Percentiles rank a stretch among this genome's conserved stretches.
These are phyloP conservation scores for Umbelopsis sp. DNA, from an alignment of 192 early-diverging fungal species.

Conservation along the genomic window DNA sequence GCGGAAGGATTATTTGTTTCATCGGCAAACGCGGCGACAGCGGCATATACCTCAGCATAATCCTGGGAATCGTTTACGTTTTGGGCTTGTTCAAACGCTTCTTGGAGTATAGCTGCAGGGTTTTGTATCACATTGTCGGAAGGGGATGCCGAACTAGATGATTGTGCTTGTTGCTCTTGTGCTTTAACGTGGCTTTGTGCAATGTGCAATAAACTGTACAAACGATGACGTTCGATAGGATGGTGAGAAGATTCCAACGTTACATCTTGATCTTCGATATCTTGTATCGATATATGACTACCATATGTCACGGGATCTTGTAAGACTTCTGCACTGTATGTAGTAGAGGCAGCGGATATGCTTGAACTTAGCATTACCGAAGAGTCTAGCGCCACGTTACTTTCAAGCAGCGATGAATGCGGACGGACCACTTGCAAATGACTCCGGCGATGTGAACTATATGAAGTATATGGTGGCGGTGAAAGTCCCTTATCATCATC, in stretches of 20 bases:
- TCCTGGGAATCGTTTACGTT: constrained; percentile 19
- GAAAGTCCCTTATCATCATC: constrained; percentile 13
- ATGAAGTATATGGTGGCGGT: constrained; percentile 6
- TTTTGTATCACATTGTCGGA: constrained; percentile 14
- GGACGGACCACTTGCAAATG: constrained; percentile 6
- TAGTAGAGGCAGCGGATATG: constrained; percentile 7
- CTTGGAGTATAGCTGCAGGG: constrained; percentile 10
- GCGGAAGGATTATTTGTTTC: constrained; percentile 21
- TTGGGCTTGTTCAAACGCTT: constrained; percentile 23
- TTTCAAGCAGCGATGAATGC: constrained; percentile 6
- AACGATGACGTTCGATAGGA: neutral
- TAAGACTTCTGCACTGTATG: neutral
- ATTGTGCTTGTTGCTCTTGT: constrained; percentile 17
- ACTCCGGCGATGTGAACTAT: neutral
- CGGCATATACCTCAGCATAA: constrained; percentile 23
- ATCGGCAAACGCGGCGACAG: constrained; percentile 1
- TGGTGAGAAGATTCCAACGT: neutral
- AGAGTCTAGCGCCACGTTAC: constrained; percentile 1
- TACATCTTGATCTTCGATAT: constrained; percentile 11
- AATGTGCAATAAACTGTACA: constrained; percentile 1
- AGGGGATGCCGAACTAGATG: constrained; percentile 4
- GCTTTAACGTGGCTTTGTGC: constrained; percentile 14
- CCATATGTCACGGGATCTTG: neutral
- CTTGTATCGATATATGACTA: neutral
- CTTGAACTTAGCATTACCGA: constrained; percentile 11